Conservation (phyloP, 805 yeast species). For the Komagataella populi region DNA sequence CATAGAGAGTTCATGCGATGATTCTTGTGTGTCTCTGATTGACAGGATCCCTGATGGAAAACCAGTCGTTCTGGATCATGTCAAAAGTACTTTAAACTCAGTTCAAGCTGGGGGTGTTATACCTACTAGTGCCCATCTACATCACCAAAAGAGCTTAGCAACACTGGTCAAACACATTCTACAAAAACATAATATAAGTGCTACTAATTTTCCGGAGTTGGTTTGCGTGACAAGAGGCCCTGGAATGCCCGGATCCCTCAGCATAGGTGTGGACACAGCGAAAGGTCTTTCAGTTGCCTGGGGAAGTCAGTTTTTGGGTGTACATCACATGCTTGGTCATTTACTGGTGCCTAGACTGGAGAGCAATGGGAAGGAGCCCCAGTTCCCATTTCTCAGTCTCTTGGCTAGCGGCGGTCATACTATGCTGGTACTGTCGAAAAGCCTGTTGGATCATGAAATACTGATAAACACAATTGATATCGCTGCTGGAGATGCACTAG, state of each 20-base stretch:
- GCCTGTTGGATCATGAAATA: conserved; percentile 55
- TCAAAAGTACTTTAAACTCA: conserved; percentile 56
- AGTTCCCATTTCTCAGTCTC: conserved; percentile 61
- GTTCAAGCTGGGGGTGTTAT: conserved; percentile 66
- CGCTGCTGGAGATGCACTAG: conserved; percentile 89
- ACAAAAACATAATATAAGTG: conserved; percentile 16
- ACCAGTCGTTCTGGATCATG: conserved; percentile 42
- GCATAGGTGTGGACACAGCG: conserved; percentile 73
- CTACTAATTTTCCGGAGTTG: conserved; percentile 40
- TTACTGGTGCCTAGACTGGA: conserved; percentile 49
- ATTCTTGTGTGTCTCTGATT: conserved; percentile 75
- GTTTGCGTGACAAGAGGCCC: conserved; percentile 93
- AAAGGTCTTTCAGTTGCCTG: conserved; percentile 77
- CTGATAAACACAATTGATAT: conserved; percentile 69
- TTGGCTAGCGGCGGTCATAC: conserved; percentile 94
- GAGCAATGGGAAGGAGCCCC: conserved; percentile 27
- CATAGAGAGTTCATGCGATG: conserved; percentile 91
- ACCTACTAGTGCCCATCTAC: conserved; percentile 73
- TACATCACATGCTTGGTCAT: conserved; percentile 95
- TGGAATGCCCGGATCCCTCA: conserved; percentile 84
- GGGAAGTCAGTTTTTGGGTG: conserved; percentile 71
- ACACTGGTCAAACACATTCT: conserved; percentile 33
- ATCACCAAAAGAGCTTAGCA: conserved; percentile 55
- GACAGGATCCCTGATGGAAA: conserved; percentile 28
- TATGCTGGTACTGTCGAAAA: conserved; percentile 56